Evolutionary conservation across 2,329 filamentous ascomycete genomes (phyloP).

Genomic region (Elsinoe fawcettii): DNA sequence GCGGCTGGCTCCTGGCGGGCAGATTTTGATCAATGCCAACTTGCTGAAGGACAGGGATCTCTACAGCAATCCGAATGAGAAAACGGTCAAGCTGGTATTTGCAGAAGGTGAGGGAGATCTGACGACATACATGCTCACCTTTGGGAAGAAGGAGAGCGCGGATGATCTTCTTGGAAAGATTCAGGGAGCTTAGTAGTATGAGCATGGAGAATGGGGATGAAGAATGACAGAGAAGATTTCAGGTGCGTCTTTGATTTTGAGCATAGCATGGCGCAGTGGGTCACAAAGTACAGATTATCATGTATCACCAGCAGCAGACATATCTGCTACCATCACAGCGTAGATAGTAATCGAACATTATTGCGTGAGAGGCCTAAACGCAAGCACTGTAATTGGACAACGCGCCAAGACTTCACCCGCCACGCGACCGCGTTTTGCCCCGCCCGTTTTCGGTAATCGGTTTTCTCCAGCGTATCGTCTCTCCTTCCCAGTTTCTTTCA

Average conservation of each 20-base stretch:
- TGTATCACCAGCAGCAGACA: neutral
- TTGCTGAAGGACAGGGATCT: constrained; percentile 55
- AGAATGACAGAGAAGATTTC: neutral
- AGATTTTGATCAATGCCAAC: constrained; percentile 63
- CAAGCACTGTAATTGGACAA: neutral
- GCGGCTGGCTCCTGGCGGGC: constrained; percentile 66
- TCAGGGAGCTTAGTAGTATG: constrained; percentile 35
- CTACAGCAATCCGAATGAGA: constrained; percentile 20
- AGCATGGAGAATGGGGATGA: neutral
- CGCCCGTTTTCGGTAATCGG: constrained; percentile 6
- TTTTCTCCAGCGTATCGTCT: neutral
- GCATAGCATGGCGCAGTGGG: constrained; percentile 6
- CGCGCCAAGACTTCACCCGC: neutral
- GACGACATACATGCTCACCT: constrained; percentile 64
- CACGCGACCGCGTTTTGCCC: constrained; percentile 1
- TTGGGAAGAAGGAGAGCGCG: constrained; percentile 51
- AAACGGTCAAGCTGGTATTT: constrained; percentile 42
- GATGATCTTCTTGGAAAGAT: constrained; percentile 40
- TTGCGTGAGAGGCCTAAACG: neutral
- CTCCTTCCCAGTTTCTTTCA: neutral
- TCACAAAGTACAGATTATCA: neutral
- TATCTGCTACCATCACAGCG: neutral
- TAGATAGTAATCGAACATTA: neutral
- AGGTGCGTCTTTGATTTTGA: neutral
- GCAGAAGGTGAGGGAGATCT: constrained; percentile 52